A percentile compares a stretch with the other conserved stretches of the same genome.
Evolutionary conservation across 179 eudicot genomes (phyloP).

Genomic region (Beta macrorhiza): DNA sequence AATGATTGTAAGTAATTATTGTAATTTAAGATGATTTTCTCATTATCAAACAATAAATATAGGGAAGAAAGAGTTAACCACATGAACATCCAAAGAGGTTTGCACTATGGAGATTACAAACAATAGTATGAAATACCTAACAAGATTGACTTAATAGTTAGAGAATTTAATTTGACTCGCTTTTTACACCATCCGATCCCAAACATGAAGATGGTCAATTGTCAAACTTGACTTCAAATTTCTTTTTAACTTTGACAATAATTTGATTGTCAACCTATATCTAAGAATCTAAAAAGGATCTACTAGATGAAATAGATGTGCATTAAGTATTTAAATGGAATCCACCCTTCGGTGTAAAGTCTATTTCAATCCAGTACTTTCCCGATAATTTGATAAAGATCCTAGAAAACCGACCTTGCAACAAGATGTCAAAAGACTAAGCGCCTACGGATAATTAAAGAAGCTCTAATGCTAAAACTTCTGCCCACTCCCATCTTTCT

Average conservation of each 20-base stretch:
- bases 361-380: neutral
- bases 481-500: neutral
- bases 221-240: neutral
- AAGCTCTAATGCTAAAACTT: neutral
- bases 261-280: neutral
- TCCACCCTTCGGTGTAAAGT: neutral
- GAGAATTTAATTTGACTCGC: neutral
- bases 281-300: neutral
- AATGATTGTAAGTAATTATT: too few relatives aligned
- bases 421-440: neutral
- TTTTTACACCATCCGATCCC: neutral
- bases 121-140: too few relatives aligned
- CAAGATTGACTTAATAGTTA: too few relatives aligned
- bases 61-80: too few relatives aligned
- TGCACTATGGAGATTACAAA: too few relatives aligned
- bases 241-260: neutral
- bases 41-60: too few relatives aligned
- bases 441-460: neutral
- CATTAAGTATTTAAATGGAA: neutral
- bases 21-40: too few relatives aligned
- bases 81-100: too few relatives aligned
- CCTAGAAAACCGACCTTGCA: neutral
- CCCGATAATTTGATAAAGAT: neutral
- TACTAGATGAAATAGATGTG: neutral
- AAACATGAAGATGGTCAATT: neutral